A percentile compares a stretch with the other conserved stretches of the same genome.
phyloP scores from a whole-genome alignment of 2,329 filamentous ascomycete species.

The Fusarium udum region DNA sequence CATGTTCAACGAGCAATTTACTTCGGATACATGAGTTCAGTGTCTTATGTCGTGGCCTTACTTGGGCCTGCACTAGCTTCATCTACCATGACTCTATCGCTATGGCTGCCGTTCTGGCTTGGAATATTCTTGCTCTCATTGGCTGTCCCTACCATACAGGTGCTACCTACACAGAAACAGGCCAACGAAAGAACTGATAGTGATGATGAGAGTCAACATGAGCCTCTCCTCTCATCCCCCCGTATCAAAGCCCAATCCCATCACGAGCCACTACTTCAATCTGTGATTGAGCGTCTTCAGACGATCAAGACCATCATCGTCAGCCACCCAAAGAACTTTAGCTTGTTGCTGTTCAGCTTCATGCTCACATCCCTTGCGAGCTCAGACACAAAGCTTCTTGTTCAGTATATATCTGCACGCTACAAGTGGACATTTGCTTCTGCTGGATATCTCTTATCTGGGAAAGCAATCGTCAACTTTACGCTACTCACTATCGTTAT shows the following conservation, averaged over 20 bases:
- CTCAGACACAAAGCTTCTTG: constrained; percentile 60
- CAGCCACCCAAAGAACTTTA: constrained; percentile 54
- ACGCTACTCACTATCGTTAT: constrained; percentile 54
- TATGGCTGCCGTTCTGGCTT: constrained; percentile 55
- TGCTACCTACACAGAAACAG: constrained; percentile 23
- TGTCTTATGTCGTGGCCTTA: constrained; percentile 58
- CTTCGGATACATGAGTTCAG: constrained; percentile 61
- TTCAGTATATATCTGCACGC: constrained; percentile 61
- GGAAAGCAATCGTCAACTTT: constrained; percentile 60
- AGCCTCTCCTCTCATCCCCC: constrained; percentile 52
- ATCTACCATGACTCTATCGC: constrained; percentile 53
- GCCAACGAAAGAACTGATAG: not conserved
- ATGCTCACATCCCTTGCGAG: constrained; percentile 60
- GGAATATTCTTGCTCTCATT: constrained; percentile 28
- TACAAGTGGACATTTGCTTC: constrained; percentile 58
- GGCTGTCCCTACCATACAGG: constrained; percentile 26
- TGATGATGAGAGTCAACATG: constrained; percentile 46
- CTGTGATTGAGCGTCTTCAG: constrained; percentile 33
- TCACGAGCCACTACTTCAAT: constrained; percentile 21
- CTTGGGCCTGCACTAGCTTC: constrained; percentile 58
- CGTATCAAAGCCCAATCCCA: constrained; percentile 49
- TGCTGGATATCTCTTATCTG: constrained; percentile 59
- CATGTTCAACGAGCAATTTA: constrained; percentile 57
- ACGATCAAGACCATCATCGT: constrained; percentile 47
- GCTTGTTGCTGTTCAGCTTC: constrained; percentile 55